These are phyloP conservation scores for Zizania latifolia DNA, from an alignment of 176 grass and related monocot species.

Conservation along the genomic window DNA sequence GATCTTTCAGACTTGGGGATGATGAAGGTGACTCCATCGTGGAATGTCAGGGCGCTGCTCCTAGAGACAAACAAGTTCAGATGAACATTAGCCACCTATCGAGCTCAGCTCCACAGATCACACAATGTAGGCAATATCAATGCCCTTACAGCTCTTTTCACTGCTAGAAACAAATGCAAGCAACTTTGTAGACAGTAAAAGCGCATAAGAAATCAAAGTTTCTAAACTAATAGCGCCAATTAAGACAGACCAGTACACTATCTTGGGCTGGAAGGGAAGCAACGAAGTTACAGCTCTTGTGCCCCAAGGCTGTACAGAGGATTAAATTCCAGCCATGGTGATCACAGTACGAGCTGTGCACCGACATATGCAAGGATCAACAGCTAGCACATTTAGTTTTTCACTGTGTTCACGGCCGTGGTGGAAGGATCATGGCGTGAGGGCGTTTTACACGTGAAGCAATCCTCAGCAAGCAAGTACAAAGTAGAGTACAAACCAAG, in stretches of 20 bases:
- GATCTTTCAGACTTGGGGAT: constrained; percentile 63
- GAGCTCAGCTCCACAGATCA: constrained; percentile 3
- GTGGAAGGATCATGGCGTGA: constrained; percentile 12
- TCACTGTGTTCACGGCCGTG: constrained; percentile 9
- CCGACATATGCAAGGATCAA: constrained; percentile 22
- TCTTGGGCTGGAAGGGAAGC: constrained; percentile 41
- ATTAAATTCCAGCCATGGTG: constrained; percentile 24
- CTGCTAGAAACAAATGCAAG: constrained; percentile 21
- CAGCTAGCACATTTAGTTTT: constrained; percentile 13
- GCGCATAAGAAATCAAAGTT: constrained; percentile 3
- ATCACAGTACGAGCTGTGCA: constrained; percentile 18
- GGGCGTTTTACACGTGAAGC: constrained; percentile 35
- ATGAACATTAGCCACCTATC: constrained; percentile 17
- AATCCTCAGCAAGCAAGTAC: constrained; percentile 5
- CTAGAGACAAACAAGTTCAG: constrained; percentile 34
- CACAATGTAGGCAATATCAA: constrained; percentile 3
- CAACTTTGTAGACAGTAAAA: constrained; percentile 14
- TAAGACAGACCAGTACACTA: constrained; percentile 24
- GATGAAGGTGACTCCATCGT: constrained; percentile 31
- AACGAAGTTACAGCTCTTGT: constrained; percentile 14
- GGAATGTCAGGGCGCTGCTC: constrained; percentile 37
- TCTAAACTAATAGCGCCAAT: constrained; percentile 8
- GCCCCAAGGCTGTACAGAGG: constrained; percentile 24
- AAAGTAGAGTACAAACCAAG: neutral
- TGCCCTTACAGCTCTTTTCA: neutral